Percentiles rank a stretch among this genome's conserved stretches.
Conservation (phyloP, 108 stramenopile species). For the Nannochloropsis gaditana region DNA sequence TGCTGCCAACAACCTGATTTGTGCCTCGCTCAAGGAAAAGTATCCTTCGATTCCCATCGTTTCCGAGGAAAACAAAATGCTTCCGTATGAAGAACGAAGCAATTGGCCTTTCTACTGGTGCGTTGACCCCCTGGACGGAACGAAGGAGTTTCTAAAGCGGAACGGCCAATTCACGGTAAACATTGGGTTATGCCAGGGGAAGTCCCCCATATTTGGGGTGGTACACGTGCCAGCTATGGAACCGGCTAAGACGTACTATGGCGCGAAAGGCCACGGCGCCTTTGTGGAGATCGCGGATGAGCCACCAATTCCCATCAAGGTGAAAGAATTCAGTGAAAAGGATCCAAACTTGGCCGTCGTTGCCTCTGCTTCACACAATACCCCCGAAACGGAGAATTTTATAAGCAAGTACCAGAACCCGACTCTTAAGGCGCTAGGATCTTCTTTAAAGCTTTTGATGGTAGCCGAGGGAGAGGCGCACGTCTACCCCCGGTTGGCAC, state of each 20-base stretch:
- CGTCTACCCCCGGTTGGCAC: constrained; percentile 46
- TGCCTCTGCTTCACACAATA: constrained; percentile 43
- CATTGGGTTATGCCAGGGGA: constrained; percentile 43
- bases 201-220: constrained; percentile 39
- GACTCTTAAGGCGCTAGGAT: constrained; percentile 39
- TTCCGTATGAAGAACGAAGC: constrained; percentile 42
- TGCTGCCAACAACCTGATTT: constrained; percentile 46
- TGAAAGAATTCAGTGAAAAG: constrained; percentile 34
- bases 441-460: constrained; percentile 47
- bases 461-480: constrained; percentile 52
- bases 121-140: constrained; percentile 50
- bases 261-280: constrained; percentile 42
- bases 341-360: constrained; percentile 47
- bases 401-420: constrained; percentile 46
- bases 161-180: constrained; percentile 53
- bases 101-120: constrained; percentile 44
- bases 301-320: neutral
- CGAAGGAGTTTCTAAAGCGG: constrained; percentile 56
- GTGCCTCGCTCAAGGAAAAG: constrained; percentile 28
- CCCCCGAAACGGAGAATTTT: constrained; percentile 49
- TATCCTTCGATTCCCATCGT: constrained; percentile 49
- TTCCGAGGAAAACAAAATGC: constrained; percentile 50
- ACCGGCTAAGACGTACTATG: constrained; percentile 44
- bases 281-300: constrained; percentile 39
- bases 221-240: constrained; percentile 49